Conservation (phyloP, 1,284 basidiomycete genomes). For the Heliocybe sulcata region DNA sequence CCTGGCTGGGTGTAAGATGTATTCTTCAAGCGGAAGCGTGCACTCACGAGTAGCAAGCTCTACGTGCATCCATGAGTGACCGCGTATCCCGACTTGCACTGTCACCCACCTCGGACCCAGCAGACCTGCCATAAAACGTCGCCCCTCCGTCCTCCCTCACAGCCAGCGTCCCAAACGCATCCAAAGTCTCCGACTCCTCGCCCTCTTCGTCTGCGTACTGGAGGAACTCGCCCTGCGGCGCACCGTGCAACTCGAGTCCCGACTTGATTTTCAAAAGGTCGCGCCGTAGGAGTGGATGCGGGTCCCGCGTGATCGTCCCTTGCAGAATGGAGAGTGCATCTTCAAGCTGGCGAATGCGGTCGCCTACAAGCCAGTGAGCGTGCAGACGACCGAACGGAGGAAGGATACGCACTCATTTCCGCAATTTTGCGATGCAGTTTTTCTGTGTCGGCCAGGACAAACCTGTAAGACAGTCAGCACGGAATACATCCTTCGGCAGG, state of each 20-base stretch:
- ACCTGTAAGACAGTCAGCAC: conserved; percentile 29
- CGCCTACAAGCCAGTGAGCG: conserved; percentile 12
- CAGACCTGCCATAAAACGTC: conserved; percentile 59
- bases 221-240: conserved; percentile 12
- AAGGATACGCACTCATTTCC: conserved; percentile 40
- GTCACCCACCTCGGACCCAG: conserved; percentile 58
- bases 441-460: conserved; percentile 74
- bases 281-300: conserved; percentile 54
- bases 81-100: background rate
- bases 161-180: conserved; percentile 57
- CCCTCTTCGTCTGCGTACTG: conserved; percentile 24
- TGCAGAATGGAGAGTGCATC: conserved; percentile 62
- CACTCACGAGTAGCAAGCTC: conserved; percentile 25
- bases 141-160: conserved; percentile 55
- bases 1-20: conserved; percentile 3
- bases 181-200: conserved; percentile 37
- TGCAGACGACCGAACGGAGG: conserved; percentile 12
- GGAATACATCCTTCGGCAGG: conserved; percentile 5
- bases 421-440: conserved; percentile 66
- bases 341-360: conserved; percentile 71
- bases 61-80: conserved; percentile 7
- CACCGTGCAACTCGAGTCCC: conserved; percentile 23
- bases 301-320: conserved; percentile 36
- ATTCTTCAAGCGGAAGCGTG: background rate
- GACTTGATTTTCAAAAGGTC: conserved; percentile 65